Conservation (phyloP, 306 rosid species). For the Glycine soja region DNA sequence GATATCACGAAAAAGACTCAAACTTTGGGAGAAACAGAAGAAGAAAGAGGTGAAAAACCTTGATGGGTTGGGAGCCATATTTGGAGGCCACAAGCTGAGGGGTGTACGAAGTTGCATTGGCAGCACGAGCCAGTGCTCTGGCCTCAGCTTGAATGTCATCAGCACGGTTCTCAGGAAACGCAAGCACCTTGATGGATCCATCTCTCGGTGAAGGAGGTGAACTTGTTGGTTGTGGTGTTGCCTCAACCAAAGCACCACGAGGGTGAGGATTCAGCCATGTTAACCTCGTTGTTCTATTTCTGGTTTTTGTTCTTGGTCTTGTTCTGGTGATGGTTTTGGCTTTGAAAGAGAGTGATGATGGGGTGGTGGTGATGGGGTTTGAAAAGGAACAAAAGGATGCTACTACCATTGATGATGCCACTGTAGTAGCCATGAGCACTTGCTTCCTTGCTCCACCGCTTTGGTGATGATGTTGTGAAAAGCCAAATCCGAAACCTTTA, state of each 20-base stretch:
- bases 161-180: conserved; percentile 53
- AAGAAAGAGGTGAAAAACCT: conserved; percentile 51
- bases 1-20: neutral
- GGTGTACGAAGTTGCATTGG: conserved; percentile 68
- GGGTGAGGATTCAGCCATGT: conserved; percentile 45
- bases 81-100: conserved; percentile 65
- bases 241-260: conserved; percentile 67
- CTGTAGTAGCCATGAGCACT: conserved; percentile 36
- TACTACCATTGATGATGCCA: conserved; percentile 29
- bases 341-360: conserved; percentile 35
- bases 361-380: neutral
- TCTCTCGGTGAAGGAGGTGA: conserved; percentile 40
- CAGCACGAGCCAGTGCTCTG: conserved; percentile 77
- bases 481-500: conserved; percentile 20
- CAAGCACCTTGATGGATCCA: conserved; percentile 44
- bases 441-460: neutral
- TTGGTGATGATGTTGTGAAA: neutral
- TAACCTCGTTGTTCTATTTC: conserved; percentile 28
- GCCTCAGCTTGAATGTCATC: conserved; percentile 79
- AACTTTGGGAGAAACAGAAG: conserved; percentile 24
- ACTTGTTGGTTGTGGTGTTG: conserved; percentile 54
- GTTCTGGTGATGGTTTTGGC: conserved; percentile 5
- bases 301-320: conserved; percentile 6
- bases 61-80: conserved; percentile 67
- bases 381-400: conserved; percentile 18